phyloP scores from a whole-genome alignment of 495 filamentous ascomycete species.

The Penicillium soppii region DNA sequence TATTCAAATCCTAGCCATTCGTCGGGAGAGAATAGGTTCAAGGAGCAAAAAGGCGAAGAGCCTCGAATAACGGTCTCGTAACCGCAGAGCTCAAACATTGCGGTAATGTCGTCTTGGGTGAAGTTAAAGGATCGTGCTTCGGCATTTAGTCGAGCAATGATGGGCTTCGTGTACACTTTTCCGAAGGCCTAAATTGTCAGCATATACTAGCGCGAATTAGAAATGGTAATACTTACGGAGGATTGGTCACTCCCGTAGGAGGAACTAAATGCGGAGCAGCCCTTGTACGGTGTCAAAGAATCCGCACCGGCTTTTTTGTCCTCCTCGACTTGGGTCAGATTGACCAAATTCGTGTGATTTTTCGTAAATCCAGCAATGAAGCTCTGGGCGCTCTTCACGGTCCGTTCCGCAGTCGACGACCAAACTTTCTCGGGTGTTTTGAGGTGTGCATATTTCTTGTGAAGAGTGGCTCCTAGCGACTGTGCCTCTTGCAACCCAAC shows the following conservation, averaged over 20 bases:
- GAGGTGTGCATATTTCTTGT: constrained; percentile 13
- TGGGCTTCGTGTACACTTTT: constrained; percentile 16
- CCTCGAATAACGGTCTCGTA: constrained; percentile 28
- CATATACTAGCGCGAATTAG: not conserved
- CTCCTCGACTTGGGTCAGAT: constrained; percentile 16
- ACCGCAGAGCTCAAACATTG: constrained; percentile 28
- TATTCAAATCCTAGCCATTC: constrained; percentile 29
- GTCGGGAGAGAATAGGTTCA: constrained; percentile 12
- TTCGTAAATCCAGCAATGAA: constrained; percentile 21
- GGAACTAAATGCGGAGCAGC: constrained; percentile 19
- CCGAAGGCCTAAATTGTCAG: constrained; percentile 9
- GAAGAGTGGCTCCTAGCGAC: constrained; percentile 6
- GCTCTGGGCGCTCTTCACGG: constrained; percentile 15
- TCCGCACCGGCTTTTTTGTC: constrained; percentile 17
- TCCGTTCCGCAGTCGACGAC: constrained; percentile 18
- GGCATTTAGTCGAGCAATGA: constrained; percentile 11
- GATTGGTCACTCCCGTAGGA: constrained; percentile 23
- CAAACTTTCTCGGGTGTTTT: constrained; percentile 14
- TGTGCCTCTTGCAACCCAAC: constrained; percentile 20
- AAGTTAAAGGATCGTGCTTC: constrained; percentile 20
- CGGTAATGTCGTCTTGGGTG: constrained; percentile 20
- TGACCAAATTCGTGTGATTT: constrained; percentile 9
- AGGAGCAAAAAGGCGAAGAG: constrained; percentile 20
- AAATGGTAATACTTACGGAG: constrained; percentile 3
- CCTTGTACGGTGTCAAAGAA: constrained; percentile 25